Base-by-base conservation (phyloP, 139 green algal genomes). In the Deuterostichococcus epilithicus region DNA sequence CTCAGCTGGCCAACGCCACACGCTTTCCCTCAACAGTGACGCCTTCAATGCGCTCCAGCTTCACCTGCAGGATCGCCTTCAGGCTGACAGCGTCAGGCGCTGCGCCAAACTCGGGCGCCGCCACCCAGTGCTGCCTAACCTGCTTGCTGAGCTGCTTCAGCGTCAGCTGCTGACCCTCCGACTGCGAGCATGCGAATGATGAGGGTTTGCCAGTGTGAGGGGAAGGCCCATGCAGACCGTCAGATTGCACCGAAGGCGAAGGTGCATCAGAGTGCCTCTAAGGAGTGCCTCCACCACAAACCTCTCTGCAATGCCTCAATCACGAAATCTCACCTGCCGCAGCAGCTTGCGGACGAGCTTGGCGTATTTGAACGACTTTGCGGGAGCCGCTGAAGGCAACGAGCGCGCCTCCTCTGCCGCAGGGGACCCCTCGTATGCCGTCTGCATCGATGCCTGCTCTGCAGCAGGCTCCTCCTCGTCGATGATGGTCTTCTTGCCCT, bases 401-500 rank as follows among this genome's bases (percentile, higher is more conserved):
- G 13, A 52, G 10, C 42, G 42, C 13, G 42, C 42, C 42, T 23
- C 42, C 52, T 63, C 52, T 28, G 52, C 52, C 3, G 52, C 52
- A 30, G 36, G 34, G 58, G 32, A 26, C n/a, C 30, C 37, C 10
- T 33, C 70, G 37, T 77, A 30, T 13, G 60, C 8, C 1, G 26
- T 42, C 33, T 30, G 39, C 26, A 5, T 22, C 38, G 72, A 47
- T 22, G 60, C 68, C 30, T 20, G 39, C 35, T 44, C 33, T 5
- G 38, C 52, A 25, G 58, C 76, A 70, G 80, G 73, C 5, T 76
- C 81, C 5, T 86, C 82, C 10, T 93, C 87, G 5, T 86, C 85
- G 83, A 96, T 94, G 0, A 79, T 89, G 5, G 81, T 88, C 72
- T 90, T 92, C 23, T 82, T 89, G 26, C 91, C 91, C 60, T 88